phyloP scores from a whole-genome alignment of 352 stramenopile species.

The Phytophthora meadii region DNA sequence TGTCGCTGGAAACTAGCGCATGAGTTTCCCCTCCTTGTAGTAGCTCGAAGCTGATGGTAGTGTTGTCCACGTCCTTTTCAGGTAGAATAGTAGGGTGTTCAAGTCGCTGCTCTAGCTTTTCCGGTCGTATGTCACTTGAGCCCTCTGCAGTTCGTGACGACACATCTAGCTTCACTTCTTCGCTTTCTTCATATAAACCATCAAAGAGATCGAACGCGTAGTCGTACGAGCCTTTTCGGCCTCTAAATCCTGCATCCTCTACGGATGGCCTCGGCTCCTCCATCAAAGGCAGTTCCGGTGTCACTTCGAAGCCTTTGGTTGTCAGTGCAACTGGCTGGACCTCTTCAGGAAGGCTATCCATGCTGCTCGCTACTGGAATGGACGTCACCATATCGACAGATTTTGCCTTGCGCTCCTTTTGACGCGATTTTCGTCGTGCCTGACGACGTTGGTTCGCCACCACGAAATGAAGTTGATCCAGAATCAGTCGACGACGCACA shows the following conservation, averaged over 20 bases:
- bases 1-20: not conserved
- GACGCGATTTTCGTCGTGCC: conserved; percentile 29
- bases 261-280: conserved; percentile 1
- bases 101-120: conserved; percentile 2
- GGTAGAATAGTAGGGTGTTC: not conserved
- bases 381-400: not conserved
- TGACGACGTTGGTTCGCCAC: conserved; percentile 43
- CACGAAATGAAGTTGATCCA: conserved; percentile 52
- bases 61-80: conserved; percentile 7
- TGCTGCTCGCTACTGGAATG: not conserved
- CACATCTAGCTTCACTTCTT: conserved; percentile 4
- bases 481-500: conserved; percentile 33
- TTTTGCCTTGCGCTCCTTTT: conserved; percentile 18
- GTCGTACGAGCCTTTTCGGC: conserved; percentile 24
- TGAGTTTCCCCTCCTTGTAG: conserved; percentile 4
- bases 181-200: conserved; percentile 4
- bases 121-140: not conserved
- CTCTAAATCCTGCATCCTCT: not conserved
- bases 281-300: not conserved
- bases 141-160: not conserved
- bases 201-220: conserved; percentile 29
- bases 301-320: not conserved
- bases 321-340: conserved; percentile 12
- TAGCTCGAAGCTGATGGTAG: not conserved
- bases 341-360: conserved; percentile 4